Conservation (phyloP, 495 filamentous ascomycete species). For the Aspergillus egyptiacus region DNA sequence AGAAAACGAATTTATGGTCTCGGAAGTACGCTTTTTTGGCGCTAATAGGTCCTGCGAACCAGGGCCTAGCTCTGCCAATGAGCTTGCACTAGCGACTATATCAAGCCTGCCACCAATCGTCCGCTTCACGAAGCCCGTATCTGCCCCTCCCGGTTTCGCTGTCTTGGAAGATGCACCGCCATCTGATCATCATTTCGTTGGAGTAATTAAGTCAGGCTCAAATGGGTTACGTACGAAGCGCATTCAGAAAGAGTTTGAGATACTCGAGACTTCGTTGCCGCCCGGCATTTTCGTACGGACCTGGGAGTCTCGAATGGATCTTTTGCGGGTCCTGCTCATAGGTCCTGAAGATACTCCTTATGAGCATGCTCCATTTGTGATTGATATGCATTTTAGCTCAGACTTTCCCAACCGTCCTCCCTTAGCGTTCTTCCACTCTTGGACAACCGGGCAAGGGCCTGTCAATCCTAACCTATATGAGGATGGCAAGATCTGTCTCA, state of each 20-base stretch:
- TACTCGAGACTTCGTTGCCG: slow-evolving; percentile 50
- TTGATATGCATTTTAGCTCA: slow-evolving; percentile 47
- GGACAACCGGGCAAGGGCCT: slow-evolving; percentile 44
- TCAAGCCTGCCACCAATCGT: slow-evolving; percentile 9
- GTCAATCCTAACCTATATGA: slow-evolving; percentile 62
- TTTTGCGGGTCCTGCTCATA: slow-evolving; percentile 53
- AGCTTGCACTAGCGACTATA: background rate
- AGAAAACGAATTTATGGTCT: slow-evolving; percentile 9
- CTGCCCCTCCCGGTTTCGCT: slow-evolving; percentile 32
- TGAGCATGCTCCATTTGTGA: slow-evolving; percentile 54
- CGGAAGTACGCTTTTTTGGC: slow-evolving; percentile 4
- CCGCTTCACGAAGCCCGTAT: slow-evolving; percentile 16
- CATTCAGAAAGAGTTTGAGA: slow-evolving; percentile 50
- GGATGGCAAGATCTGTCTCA: slow-evolving; percentile 57
- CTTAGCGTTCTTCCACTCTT: slow-evolving; percentile 50
- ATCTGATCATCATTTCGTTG: slow-evolving; percentile 43
- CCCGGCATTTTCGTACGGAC: slow-evolving; percentile 52
- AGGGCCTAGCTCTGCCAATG: background rate
- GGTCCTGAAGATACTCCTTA: slow-evolving; percentile 57
- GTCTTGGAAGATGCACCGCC: slow-evolving; percentile 43
- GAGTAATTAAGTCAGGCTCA: slow-evolving; percentile 4
- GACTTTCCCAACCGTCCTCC: slow-evolving; percentile 47
- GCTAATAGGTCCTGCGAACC: background rate
- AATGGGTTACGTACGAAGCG: slow-evolving; percentile 35
- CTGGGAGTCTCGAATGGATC: slow-evolving; percentile 54